A percentile compares a stretch with the other conserved stretches of the same genome.
Conservation (phyloP, 768 basidiomycete species). For the Calocera viscosa region DNA sequence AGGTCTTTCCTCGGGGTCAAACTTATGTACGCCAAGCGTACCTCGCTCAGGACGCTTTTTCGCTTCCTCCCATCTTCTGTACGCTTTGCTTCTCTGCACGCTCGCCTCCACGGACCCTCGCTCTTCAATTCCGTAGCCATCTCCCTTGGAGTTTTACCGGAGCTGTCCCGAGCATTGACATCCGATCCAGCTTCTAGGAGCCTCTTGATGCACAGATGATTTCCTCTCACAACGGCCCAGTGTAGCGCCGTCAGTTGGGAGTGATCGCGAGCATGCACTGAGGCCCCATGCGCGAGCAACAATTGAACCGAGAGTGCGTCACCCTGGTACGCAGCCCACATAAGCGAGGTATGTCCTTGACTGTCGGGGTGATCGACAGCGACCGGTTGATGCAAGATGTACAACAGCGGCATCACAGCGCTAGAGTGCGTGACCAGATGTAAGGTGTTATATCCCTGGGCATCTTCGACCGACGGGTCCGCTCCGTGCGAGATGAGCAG, state of each 20-base stretch:
- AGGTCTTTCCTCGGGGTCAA: no score
- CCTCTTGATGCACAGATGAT: constrained; percentile 63
- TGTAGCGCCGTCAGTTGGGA: constrained; percentile 79
- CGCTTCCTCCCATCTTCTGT: constrained; percentile 60
- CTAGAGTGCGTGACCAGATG: constrained; percentile 93
- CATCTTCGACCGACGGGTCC: constrained; percentile 82
- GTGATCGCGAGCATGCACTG: constrained; percentile 61
- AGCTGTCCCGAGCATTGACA: constrained; percentile 62
- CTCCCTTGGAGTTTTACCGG: constrained; percentile 79
- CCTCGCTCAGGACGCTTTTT: constrained; percentile 58
- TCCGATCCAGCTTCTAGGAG: constrained; percentile 80
- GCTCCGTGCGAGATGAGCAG: constrained; percentile 79
- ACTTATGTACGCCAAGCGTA: no score
- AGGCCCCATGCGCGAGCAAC: constrained; percentile 77
- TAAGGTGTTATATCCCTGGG: constrained; percentile 90
- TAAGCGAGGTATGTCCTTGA: constrained; percentile 86
- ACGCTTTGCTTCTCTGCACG: constrained; percentile 76
- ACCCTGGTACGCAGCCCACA: constrained; percentile 99
- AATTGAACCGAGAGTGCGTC: constrained; percentile 91
- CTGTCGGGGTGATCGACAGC: constrained; percentile 81
- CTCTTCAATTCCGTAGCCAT: constrained; percentile 93
- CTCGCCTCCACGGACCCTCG: constrained; percentile 77
- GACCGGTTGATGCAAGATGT: constrained; percentile 84
- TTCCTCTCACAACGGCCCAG: constrained; percentile 97
- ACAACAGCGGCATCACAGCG: constrained; percentile 86